phyloP scores from a whole-genome alignment of 1,139 yeast species.

The Scheffersomyces cryptocercus region DNA sequence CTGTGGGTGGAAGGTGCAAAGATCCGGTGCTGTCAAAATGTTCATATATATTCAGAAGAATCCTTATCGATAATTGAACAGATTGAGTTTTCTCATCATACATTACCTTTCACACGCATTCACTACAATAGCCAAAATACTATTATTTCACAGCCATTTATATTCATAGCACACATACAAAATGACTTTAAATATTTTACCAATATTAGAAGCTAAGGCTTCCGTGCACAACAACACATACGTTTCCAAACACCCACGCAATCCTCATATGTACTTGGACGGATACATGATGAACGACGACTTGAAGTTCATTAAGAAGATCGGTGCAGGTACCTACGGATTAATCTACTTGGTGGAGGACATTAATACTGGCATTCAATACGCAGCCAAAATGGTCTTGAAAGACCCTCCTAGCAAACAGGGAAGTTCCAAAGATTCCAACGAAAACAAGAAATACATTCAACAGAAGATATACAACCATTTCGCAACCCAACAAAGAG shows the following conservation, averaged over 20 bases:
- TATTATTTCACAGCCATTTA: too few relatives aligned
- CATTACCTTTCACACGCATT: not conserved
- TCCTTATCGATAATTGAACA: not conserved
- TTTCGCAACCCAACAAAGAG: conserved; percentile 22
- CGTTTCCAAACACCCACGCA: conserved; percentile 2
- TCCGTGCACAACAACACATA: not conserved
- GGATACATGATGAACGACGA: conserved; percentile 39
- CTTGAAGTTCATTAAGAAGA: conserved; percentile 50
- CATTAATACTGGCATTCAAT: conserved; percentile 45
- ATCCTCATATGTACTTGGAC: conserved; percentile 17
- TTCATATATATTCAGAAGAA: not conserved
- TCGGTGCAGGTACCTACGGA: conserved; percentile 93
- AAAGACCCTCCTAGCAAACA: conserved; percentile 36
- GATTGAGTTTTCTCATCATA: not conserved
- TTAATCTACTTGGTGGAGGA: conserved; percentile 74
- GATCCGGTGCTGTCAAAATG: too few relatives aligned
- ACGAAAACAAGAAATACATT: conserved; percentile 32
- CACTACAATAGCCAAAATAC: not conserved
- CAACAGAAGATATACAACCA: conserved; percentile 31
- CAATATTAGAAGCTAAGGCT: conserved; percentile 3
- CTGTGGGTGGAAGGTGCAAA: too few relatives aligned
- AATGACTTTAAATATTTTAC: conserved; percentile 7
- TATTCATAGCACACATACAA: not conserved
- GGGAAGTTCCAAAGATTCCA: conserved; percentile 21
- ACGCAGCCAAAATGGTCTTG: conserved; percentile 75